A percentile compares a stretch with the other conserved stretches of the same genome.
phyloP scores from a whole-genome alignment of 192 early-diverging fungal genomes.

The Rhizophagus sp. region DNA sequence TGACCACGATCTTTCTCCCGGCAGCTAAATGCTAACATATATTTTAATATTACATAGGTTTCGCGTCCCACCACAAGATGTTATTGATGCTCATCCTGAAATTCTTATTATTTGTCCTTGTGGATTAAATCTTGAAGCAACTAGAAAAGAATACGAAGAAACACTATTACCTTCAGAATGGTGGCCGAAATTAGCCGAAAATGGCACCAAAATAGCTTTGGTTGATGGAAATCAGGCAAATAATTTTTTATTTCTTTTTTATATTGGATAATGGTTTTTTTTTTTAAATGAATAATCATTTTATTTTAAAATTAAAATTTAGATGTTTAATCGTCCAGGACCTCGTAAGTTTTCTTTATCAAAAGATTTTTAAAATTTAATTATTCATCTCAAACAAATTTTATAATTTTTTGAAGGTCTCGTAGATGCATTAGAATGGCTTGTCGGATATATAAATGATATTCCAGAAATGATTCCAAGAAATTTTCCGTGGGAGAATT shows the following conservation, averaged over 20 bases:
- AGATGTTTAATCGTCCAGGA: slow-evolving; percentile 57
- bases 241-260: too few relatives aligned
- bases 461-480: slow-evolving; percentile 45
- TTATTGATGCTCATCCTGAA: slow-evolving; percentile 37
- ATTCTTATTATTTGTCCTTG: slow-evolving; percentile 52
- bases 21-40: too few relatives aligned
- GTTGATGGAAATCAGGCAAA: slow-evolving; percentile 52
- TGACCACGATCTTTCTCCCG: too few relatives aligned
- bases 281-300: not conserved
- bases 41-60: slow-evolving; percentile 15
- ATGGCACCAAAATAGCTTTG: slow-evolving; percentile 41
- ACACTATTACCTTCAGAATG: slow-evolving; percentile 39
- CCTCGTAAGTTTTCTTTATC: slow-evolving; percentile 36
- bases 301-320: not conserved
- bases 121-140: slow-evolving; percentile 48
- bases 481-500: slow-evolving; percentile 46
- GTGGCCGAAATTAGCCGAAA: slow-evolving; percentile 35
- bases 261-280: too few relatives aligned
- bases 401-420: slow-evolving; percentile 32
- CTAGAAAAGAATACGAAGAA: slow-evolving; percentile 41
- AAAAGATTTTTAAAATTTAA: not conserved
- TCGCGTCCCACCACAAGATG: slow-evolving; percentile 37
- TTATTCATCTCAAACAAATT: not conserved
- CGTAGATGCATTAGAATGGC: slow-evolving; percentile 45
- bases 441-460: slow-evolving; percentile 47